A percentile compares a stretch with the other conserved stretches of the same genome.
Conservation (phyloP, 129 eudicot genomes). For the Lactuca saligna region DNA sequence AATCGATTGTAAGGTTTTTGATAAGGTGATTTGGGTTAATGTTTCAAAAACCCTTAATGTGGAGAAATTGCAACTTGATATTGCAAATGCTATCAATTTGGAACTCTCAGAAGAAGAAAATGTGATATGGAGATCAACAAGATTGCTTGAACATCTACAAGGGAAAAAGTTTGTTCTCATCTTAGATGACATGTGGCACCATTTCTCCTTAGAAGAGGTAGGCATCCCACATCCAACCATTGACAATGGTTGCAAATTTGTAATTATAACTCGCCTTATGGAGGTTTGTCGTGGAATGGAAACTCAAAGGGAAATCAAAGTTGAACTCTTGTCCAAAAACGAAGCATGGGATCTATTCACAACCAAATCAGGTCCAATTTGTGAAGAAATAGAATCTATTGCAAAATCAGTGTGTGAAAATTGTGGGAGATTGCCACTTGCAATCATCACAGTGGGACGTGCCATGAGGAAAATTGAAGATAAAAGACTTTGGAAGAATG, state of each 20-base stretch:
- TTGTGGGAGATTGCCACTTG: slow-evolving; percentile 54
- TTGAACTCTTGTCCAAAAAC: slow-evolving; percentile 34
- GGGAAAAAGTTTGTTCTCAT: slow-evolving; percentile 41
- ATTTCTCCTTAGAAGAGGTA: slow-evolving; percentile 37
- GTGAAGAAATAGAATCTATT: slow-evolving; percentile 26
- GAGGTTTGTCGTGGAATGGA: slow-evolving; percentile 48
- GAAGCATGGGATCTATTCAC: slow-evolving; percentile 55
- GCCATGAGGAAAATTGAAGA: slow-evolving; percentile 32
- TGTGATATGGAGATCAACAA: slow-evolving; percentile 36
- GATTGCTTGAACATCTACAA: slow-evolving; percentile 31
- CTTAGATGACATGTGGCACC: slow-evolving; percentile 52
- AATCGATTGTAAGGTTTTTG: slow-evolving; percentile 34
- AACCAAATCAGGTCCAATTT: slow-evolving; percentile 39
- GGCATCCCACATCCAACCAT: slow-evolving; percentile 48
- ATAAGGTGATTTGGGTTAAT: slow-evolving; percentile 48
- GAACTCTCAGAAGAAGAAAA: slow-evolving; percentile 32
- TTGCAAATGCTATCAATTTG: slow-evolving; percentile 35
- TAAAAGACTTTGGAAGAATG: slow-evolving; percentile 38
- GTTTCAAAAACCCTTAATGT: slow-evolving; percentile 36
- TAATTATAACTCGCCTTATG: slow-evolving; percentile 37
- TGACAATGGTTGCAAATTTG: slow-evolving; percentile 41
- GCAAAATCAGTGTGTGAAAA: slow-evolving; percentile 36
- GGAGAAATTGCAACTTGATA: slow-evolving; percentile 39
- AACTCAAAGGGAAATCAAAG: slow-evolving; percentile 37
- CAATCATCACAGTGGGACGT: slow-evolving; percentile 48